phyloP scores from a whole-genome alignment of 2,329 filamentous ascomycete genomes.

The Neonectria magnoliae region DNA sequence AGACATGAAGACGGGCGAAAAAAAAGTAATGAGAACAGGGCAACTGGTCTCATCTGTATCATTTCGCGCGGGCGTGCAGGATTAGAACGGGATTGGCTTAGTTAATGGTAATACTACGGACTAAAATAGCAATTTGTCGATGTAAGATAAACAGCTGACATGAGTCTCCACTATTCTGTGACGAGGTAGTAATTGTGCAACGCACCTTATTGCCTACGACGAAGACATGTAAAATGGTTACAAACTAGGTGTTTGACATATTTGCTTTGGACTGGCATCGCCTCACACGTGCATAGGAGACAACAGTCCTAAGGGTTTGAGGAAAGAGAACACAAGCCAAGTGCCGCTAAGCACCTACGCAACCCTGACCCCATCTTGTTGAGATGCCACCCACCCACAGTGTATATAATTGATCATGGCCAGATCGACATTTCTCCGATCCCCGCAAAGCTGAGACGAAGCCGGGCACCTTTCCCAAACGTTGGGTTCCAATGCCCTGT shows the following conservation, averaged over 20 bases:
- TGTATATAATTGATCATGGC: neutral
- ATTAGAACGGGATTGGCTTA: constrained; percentile 29
- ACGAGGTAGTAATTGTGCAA: neutral
- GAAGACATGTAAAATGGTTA: neutral
- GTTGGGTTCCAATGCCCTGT: neutral
- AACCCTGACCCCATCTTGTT: constrained; percentile 3
- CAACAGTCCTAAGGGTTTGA: neutral
- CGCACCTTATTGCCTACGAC: neutral
- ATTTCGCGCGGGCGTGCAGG: constrained; percentile 24
- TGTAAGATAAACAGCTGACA: neutral
- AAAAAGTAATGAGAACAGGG: constrained; percentile 4
- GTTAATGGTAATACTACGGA: constrained; percentile 32
- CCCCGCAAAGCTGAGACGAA: neutral
- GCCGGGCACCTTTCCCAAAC: neutral
- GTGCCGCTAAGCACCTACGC: neutral
- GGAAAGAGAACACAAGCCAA: constrained; percentile 4
- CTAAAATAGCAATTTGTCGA: neutral
- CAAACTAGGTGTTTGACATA: constrained; percentile 2
- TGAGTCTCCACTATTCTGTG: neutral
- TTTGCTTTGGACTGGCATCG: neutral
- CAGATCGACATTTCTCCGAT: neutral
- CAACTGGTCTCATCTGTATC: constrained; percentile 5
- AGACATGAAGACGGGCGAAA: neutral
- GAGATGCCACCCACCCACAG: neutral
- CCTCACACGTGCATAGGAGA: constrained; percentile 2